Percentiles rank a stretch among this genome's conserved stretches.
Evolutionary conservation across 1,139 yeast species (phyloP).

Genomic region (Diutina siamensis): DNA sequence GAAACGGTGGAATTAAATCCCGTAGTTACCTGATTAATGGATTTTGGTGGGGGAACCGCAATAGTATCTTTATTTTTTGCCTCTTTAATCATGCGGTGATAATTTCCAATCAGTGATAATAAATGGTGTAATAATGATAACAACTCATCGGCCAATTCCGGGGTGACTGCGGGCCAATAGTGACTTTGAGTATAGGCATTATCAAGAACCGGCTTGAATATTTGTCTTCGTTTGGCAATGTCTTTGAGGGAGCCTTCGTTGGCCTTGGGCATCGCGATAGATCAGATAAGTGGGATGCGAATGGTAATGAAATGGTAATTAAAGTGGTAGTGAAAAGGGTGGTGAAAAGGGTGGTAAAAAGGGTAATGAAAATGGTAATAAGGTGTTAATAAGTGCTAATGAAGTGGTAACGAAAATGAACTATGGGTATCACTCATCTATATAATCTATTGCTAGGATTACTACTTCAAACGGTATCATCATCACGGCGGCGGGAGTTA

Average conservation of each 20-base stretch:
- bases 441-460: no score
- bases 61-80: constrained; percentile 8
- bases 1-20: constrained; percentile 50
- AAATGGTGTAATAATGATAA: constrained; percentile 28
- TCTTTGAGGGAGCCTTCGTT: constrained; percentile 25
- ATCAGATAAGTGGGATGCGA: no score
- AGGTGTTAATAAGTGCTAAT: no score
- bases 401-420: no score
- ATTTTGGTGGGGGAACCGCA: constrained; percentile 11
- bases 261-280: constrained; percentile 3
- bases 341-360: no score
- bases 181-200: constrained; percentile 44
- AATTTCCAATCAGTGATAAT: constrained; percentile 26
- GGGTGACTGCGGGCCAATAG: constrained; percentile 40
- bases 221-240: constrained; percentile 36
- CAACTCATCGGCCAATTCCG: constrained; percentile 24
- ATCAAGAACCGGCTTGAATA: constrained; percentile 49
- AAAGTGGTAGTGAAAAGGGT: no score
- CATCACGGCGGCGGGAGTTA: not conserved
- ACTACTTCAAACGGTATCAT: not conserved
- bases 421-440: no score
- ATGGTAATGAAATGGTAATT: no score
- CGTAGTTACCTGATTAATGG: constrained; percentile 17
- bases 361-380: not conserved
- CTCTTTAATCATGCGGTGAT: constrained; percentile 12